Conservation (phyloP, 2,329 filamentous ascomycete genomes). For the Cladosporium colombiae region DNA sequence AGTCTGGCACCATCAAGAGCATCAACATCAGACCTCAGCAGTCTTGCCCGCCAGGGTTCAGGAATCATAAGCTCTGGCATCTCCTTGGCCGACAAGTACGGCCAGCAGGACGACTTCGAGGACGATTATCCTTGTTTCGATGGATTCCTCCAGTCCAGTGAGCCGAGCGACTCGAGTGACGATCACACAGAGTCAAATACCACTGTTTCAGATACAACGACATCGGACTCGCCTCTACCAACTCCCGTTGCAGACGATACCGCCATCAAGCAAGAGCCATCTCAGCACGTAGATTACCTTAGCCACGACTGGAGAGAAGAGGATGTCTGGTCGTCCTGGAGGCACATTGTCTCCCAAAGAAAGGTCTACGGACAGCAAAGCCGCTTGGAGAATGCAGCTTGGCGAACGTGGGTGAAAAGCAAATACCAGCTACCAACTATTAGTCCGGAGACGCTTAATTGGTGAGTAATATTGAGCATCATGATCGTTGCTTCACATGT, state of each 20-base stretch:
- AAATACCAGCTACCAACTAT: conserved; percentile 86
- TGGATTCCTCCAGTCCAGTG: conserved; percentile 48
- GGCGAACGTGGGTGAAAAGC: conserved; percentile 93
- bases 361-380: conserved; percentile 78
- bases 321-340: conserved; percentile 97
- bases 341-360: conserved; percentile 80
- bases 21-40: conserved; percentile 37
- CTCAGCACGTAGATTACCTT: conserved; percentile 90
- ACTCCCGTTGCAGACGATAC: conserved; percentile 75
- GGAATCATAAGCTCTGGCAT: conserved; percentile 60
- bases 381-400: conserved; percentile 90
- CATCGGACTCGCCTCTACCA: conserved; percentile 59
- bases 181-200: conserved; percentile 26
- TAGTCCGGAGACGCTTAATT: conserved; percentile 88
- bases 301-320: conserved; percentile 93
- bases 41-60: conserved; percentile 58
- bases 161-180: conserved; percentile 26
- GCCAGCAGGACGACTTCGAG: conserved; percentile 29
- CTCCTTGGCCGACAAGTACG: conserved; percentile 60
- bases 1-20: conserved; percentile 35
- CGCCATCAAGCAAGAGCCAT: conserved; percentile 71
- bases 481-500: neutral
- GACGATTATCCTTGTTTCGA: conserved; percentile 44
- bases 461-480: conserved; percentile 57
- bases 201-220: conserved; percentile 55